phyloP scores from a whole-genome alignment of 192 early-diverging fungal genomes.

The Entomortierella chlamydospora region DNA sequence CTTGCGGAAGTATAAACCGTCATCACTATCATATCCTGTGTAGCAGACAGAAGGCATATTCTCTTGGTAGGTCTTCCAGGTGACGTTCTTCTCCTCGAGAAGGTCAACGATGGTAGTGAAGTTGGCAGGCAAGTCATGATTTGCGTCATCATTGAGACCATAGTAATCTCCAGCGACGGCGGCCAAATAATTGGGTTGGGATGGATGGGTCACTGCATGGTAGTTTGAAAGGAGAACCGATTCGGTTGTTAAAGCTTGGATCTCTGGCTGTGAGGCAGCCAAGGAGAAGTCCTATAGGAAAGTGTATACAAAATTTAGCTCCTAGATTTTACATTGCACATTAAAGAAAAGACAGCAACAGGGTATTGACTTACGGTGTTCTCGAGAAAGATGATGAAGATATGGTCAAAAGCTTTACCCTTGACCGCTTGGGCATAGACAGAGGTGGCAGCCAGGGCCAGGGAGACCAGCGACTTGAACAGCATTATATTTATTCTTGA shows the following conservation, averaged over 20 bases:
- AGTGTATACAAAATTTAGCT: no score
- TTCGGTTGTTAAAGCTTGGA: slow-evolving; percentile 17
- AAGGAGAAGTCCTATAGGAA: neutral
- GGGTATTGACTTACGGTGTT: slow-evolving; percentile 22
- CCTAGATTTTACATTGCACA: no score
- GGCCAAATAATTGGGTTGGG: slow-evolving; percentile 82
- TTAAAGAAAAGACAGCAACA: no score
- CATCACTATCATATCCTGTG: slow-evolving; percentile 28
- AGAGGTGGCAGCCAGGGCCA: neutral
- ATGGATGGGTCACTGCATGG: slow-evolving; percentile 68
- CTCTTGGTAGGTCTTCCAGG: slow-evolving; percentile 76
- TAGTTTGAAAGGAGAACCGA: slow-evolving; percentile 70
- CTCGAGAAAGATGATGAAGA: slow-evolving; percentile 38
- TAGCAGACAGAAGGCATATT: slow-evolving; percentile 64
- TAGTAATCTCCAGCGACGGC: slow-evolving; percentile 61
- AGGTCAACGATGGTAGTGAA: slow-evolving; percentile 59
- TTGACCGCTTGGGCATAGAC: slow-evolving; percentile 13
- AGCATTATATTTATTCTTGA: neutral
- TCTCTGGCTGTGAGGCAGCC: slow-evolving; percentile 8
- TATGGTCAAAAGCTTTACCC: slow-evolving; percentile 28
- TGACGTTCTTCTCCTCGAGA: slow-evolving; percentile 63
- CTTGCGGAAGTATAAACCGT: slow-evolving; percentile 67
- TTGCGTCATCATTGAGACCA: slow-evolving; percentile 59
- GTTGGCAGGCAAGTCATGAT: slow-evolving; percentile 56
- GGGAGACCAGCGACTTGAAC: neutral